Evolutionary conservation across 78 protist genomes (phyloP).

Genomic region (Protostelium mycophagum): DNA sequence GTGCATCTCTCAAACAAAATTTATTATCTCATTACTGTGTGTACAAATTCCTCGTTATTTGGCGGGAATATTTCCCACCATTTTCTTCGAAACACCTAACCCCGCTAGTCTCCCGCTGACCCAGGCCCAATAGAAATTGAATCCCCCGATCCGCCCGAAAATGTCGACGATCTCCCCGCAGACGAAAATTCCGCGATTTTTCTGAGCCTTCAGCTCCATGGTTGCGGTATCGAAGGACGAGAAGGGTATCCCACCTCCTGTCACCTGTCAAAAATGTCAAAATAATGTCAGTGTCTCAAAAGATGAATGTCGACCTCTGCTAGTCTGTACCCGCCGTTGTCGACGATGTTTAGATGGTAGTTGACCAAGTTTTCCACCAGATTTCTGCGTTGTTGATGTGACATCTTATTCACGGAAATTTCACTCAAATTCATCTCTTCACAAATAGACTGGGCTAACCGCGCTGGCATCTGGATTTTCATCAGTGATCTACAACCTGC

Average conservation of each 20-base stretch:
- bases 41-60: too few species aligned
- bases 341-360: neutral
- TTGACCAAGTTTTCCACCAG: constrained; percentile 4
- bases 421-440: neutral
- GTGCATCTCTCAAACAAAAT: too few species aligned
- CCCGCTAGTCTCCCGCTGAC: constrained; percentile 8
- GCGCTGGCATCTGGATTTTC: neutral
- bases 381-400: neutral
- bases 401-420: neutral
- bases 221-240: neutral
- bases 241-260: constrained; percentile 11
- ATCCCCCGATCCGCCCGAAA: constrained; percentile 15
- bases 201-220: neutral
- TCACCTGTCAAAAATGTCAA: neutral
- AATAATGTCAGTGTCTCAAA: too few species aligned
- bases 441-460: neutral
- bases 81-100: neutral
- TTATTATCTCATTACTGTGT: too few species aligned
- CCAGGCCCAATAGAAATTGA: constrained; percentile 22
- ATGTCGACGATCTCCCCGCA: constrained; percentile 9
- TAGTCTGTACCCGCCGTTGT: constrained; percentile 8
- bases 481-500: neutral
- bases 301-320: constrained; percentile 18
- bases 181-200: neutral
- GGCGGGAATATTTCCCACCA: neutral